phyloP scores from a whole-genome alignment of 2,329 filamentous ascomycete genomes.

The Leptographium lundbergii region DNA sequence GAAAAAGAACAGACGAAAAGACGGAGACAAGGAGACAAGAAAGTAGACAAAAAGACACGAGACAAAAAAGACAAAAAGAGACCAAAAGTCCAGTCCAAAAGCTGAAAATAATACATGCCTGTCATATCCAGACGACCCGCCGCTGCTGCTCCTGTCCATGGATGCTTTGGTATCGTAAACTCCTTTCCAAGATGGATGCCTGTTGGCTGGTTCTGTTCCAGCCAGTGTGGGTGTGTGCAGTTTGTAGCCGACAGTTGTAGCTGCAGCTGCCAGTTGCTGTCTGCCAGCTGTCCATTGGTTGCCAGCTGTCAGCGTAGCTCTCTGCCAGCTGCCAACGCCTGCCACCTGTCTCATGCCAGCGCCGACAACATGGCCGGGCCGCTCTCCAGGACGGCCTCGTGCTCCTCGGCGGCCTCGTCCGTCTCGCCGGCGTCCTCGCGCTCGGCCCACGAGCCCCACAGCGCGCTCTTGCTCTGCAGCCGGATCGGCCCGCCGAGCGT shows the following conservation, averaged over 20 bases:
- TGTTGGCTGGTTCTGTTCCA: no score
- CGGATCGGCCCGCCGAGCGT: conserved; percentile 66
- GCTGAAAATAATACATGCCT: conserved; percentile 1
- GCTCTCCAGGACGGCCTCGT: neutral
- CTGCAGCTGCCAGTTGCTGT: no score
- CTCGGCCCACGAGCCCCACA: conserved; percentile 97
- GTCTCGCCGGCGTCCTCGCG: conserved; percentile 53
- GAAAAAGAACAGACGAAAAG: neutral
- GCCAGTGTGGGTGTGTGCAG: no score
- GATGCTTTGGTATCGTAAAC: neutral
- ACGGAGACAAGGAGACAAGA: neutral
- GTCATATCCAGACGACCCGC: neutral
- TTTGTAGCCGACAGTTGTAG: no score
- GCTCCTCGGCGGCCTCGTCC: conserved; percentile 2
- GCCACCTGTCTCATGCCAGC: neutral
- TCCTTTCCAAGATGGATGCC: no score
- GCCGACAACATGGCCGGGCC: neutral
- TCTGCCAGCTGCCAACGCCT: no score
- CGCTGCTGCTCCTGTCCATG: no score
- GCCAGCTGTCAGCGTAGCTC: no score
- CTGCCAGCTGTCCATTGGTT: no score
- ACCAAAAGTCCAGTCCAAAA: neutral
- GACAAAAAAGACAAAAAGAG: neutral
- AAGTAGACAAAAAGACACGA: neutral
- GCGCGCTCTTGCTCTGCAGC: conserved; percentile 81